Evolutionary conservation across 1,284 basidiomycete species (phyloP).

Genomic region (Moesziomyces sp.): DNA sequence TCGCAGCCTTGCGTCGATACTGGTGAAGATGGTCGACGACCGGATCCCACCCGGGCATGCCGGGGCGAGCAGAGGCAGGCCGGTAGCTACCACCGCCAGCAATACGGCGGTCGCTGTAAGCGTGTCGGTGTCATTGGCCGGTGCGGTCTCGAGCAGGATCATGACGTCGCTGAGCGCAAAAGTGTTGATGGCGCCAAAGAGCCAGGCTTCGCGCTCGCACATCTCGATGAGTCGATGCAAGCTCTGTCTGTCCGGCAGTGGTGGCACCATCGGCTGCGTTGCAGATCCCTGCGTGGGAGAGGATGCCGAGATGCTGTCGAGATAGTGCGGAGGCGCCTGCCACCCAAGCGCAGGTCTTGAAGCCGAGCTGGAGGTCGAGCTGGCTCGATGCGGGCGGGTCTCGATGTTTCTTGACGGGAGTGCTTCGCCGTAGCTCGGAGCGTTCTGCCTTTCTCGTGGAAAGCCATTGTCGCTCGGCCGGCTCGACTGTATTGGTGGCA

Average conservation of each 20-base stretch:
- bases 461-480: not conserved
- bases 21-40: slow-evolving; percentile 4
- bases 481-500: not conserved
- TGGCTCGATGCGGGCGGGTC: not conserved
- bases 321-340: slow-evolving; percentile 9
- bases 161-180: slow-evolving; percentile 17
- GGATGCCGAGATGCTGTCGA: not conserved
- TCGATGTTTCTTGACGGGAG: not conserved
- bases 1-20: slow-evolving; percentile 14
- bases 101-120: slow-evolving; percentile 15
- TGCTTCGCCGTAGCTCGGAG: not conserved
- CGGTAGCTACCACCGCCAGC: slow-evolving; percentile 16
- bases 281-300: not conserved
- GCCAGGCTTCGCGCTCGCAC: slow-evolving; percentile 16
- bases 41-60: slow-evolving; percentile 1
- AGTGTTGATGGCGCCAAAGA: slow-evolving; percentile 23
- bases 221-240: slow-evolving; percentile 12
- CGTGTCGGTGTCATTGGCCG: slow-evolving; percentile 5
- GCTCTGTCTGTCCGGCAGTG: slow-evolving; percentile 11
- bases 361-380: not conserved
- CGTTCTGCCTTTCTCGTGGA: not conserved
- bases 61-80: slow-evolving; percentile 13
- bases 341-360: not conserved
- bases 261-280: not conserved
- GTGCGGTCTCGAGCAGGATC: slow-evolving; percentile 3